Evolutionary conservation across 2,329 filamentous ascomycete species (phyloP), one percentile per base, ranked within the genome.

Genomic region (Neonectria magnoliae): DNA sequence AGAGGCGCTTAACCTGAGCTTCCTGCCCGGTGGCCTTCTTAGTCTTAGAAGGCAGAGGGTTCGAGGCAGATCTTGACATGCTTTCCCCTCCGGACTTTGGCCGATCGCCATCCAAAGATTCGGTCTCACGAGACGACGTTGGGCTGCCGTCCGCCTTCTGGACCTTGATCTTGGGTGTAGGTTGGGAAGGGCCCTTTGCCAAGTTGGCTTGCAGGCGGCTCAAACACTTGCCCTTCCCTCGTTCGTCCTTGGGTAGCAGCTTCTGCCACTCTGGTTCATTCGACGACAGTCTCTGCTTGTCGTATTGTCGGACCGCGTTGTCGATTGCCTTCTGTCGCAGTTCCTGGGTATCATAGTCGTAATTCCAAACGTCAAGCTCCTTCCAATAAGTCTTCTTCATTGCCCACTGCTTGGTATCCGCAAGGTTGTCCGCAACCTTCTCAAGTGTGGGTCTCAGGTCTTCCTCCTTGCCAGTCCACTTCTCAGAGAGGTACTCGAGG

Each of bases 301-400:
- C 88, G 67, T 85, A 91, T 58, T 84, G 80, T 64, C 81, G 84
- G 62, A 89, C 82, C 14, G 88, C 88, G 69, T 89, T 84, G 77
- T 91, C 82, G 74, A 90, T 85, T 66, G 87, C 84, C 71, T 83
- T 79, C 74, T 93, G 82, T 31, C 88, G 85, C 65, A 88, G 83
- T 33, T 85, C 83, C 18, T 82, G 77, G 41, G 76, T 81, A 48
- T 81, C 79, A 72, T 90, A 91, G 29, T 85, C 79, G 74, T 89
- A 89, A 62, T 83, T 85, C 83, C 86, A 91, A 22, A 90, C 86
- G 68, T 91, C 88, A 14, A 91, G 81, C 68, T 91, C 88, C 76
- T 85, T 89, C 84, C 85, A 91, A 66, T 83, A 87, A 25, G 81
- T 78, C 77, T 86, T 88, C 65, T 84, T 83, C 69, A 90, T 77